Evolutionary conservation across 139 green algal genomes (phyloP).

Genomic region (Chlamydomonas eustigma): DNA sequence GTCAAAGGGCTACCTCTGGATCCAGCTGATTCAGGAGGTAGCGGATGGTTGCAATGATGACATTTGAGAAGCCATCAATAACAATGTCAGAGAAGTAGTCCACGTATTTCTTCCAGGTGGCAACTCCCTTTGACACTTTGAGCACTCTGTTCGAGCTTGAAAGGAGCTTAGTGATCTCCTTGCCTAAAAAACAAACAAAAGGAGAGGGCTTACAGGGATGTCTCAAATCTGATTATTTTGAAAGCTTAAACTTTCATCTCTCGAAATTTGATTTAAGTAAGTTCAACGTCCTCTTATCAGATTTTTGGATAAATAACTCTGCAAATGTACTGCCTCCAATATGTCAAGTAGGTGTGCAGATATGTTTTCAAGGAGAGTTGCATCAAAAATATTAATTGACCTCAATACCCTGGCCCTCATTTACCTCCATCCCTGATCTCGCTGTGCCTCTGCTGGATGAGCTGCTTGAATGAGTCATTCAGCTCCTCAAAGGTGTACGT

Average conservation of each 20-base stretch:
- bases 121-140: slow-evolving; percentile 68
- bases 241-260: no score
- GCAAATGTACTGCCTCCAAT: no score
- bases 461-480: slow-evolving; percentile 41
- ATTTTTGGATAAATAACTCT: no score
- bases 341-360: no score
- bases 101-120: slow-evolving; percentile 73
- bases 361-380: no score
- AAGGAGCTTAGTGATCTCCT: slow-evolving; percentile 81
- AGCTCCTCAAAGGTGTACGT: slow-evolving; percentile 78
- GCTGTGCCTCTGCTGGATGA: slow-evolving; percentile 48
- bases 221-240: no score
- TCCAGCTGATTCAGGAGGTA: slow-evolving; percentile 66
- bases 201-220: no score
- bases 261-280: no score
- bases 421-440: slow-evolving; percentile 55
- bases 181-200: no score
- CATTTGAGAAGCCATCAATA: slow-evolving; percentile 66
- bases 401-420: background rate
- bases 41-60: slow-evolving; percentile 60
- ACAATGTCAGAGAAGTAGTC: slow-evolving; percentile 81
- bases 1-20: no score
- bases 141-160: slow-evolving; percentile 67
- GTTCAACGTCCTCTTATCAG: no score
- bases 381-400: no score